Evolutionary conservation across 2,329 filamentous ascomycete genomes (phyloP).

Genomic region (Ceratocystiopsis sp.): DNA sequence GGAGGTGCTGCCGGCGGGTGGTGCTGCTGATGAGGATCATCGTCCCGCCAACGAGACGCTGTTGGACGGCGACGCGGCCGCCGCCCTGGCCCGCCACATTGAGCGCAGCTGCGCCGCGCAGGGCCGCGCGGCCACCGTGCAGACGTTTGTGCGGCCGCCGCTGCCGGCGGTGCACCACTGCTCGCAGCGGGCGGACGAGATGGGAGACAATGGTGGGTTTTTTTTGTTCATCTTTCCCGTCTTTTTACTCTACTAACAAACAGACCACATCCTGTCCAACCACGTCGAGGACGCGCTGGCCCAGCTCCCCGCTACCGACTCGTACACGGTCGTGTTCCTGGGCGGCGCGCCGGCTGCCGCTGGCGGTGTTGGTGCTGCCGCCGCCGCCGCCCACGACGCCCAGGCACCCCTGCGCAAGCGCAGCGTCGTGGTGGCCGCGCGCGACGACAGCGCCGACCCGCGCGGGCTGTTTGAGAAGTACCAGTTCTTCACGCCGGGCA

Average conservation of each 20-base stretch:
- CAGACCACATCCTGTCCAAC: slow-evolving; percentile 35
- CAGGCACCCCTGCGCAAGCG: slow-evolving; percentile 44
- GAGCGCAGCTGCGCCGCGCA: slow-evolving; percentile 25
- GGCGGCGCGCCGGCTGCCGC: slow-evolving; percentile 32
- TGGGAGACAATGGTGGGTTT: slow-evolving; percentile 32
- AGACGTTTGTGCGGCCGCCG: slow-evolving; percentile 23
- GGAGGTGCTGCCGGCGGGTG: slow-evolving; percentile 28
- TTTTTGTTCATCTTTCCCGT: no score
- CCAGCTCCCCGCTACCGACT: slow-evolving; percentile 14
- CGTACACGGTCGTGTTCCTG: slow-evolving; percentile 62
- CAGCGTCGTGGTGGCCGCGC: slow-evolving; percentile 15
- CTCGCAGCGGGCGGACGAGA: slow-evolving; percentile 28
- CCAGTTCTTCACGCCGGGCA: slow-evolving; percentile 78
- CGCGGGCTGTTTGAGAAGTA: slow-evolving; percentile 73
- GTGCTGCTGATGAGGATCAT: slow-evolving; percentile 8
- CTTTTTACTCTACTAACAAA: slow-evolving; percentile 13
- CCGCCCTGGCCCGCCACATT: slow-evolving; percentile 27
- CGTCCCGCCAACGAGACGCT: slow-evolving; percentile 18
- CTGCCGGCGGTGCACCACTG: slow-evolving; percentile 19
- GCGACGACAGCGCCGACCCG: slow-evolving; percentile 25
- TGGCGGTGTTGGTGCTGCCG: slow-evolving; percentile 40
- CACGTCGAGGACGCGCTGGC: slow-evolving; percentile 21
- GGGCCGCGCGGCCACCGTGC: slow-evolving; percentile 19
- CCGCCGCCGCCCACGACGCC: slow-evolving; percentile 42
- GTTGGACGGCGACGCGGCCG: background rate